Conservation (phyloP, 495 filamentous ascomycete genomes). For the Elaphomyces granulatus region DNA sequence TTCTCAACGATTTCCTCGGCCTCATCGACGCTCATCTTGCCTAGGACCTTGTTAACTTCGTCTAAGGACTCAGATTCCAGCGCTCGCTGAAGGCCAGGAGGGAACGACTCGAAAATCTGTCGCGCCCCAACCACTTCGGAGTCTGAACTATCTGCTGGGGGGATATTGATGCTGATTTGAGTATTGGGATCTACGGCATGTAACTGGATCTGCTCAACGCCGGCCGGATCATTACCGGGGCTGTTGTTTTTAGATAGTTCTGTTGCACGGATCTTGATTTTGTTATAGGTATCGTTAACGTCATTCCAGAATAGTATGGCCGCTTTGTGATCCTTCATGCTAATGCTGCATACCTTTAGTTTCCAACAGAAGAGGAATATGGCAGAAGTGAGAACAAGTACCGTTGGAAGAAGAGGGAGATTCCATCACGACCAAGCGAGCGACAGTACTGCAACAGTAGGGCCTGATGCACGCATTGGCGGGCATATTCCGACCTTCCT, state of each 20-base stretch:
- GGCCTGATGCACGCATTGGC: slow-evolving; percentile 87
- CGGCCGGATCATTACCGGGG: slow-evolving; percentile 48
- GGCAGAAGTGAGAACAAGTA: slow-evolving; percentile 14
- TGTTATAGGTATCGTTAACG: slow-evolving; percentile 69
- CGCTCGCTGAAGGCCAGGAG: slow-evolving; percentile 63
- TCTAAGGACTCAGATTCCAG: slow-evolving; percentile 76
- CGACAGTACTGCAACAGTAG: slow-evolving; percentile 90
- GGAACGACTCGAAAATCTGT: slow-evolving; percentile 70
- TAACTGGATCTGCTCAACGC: slow-evolving; percentile 94
- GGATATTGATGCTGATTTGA: slow-evolving; percentile 75
- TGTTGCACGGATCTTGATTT: slow-evolving; percentile 63
- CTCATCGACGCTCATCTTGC: slow-evolving; percentile 82
- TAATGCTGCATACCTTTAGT: slow-evolving; percentile 43
- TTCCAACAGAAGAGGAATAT: not conserved
- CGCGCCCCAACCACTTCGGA: slow-evolving; percentile 50
- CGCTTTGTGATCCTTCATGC: slow-evolving; percentile 86
- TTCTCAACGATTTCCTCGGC: slow-evolving; percentile 81
- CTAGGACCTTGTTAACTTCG: slow-evolving; percentile 90
- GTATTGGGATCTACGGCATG: slow-evolving; percentile 93
- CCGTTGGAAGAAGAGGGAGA: slow-evolving; percentile 87
- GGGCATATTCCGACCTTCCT: slow-evolving; percentile 57
- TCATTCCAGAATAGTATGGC: slow-evolving; percentile 83
- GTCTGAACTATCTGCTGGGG: slow-evolving; percentile 45
- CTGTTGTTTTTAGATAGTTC: slow-evolving; percentile 57
- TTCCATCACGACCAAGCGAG: slow-evolving; percentile 73